These are phyloP conservation scores for Claviceps cyperi DNA, from an alignment of 2,329 filamentous ascomycete genomes.

Conservation along the genomic window DNA sequence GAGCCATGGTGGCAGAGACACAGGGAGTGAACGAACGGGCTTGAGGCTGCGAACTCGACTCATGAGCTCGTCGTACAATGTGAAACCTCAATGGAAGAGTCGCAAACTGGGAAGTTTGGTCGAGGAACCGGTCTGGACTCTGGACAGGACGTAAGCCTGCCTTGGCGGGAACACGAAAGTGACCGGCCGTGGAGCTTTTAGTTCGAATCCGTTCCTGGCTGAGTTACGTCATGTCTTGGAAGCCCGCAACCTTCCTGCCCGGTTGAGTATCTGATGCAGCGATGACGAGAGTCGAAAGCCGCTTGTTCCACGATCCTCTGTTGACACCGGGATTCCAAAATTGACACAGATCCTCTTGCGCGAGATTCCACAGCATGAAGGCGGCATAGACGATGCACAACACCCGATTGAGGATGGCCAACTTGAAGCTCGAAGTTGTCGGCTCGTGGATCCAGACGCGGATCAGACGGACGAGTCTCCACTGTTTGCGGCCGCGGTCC, in stretches of 20 bases:
- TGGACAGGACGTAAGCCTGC: too few relatives aligned
- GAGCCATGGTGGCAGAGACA: conserved; percentile 28
- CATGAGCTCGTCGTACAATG: background rate
- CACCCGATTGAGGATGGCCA: too few relatives aligned
- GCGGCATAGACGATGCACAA: too few relatives aligned
- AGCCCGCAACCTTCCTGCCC: background rate
- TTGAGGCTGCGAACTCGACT: background rate
- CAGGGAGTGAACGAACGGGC: background rate
- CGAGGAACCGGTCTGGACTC: too few relatives aligned
- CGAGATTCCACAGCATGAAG: background rate
- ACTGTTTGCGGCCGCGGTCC: too few relatives aligned
- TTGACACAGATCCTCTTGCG: background rate
- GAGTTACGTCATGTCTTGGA: background rate
- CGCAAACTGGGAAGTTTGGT: too few relatives aligned
- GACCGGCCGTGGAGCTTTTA: background rate
- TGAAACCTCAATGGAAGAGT: background rate
- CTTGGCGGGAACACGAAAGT: background rate
- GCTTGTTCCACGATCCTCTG: background rate
- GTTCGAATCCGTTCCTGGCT: background rate
- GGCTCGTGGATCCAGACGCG: too few relatives aligned
- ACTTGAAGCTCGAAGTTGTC: too few relatives aligned
- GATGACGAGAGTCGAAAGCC: background rate
- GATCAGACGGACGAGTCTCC: too few relatives aligned
- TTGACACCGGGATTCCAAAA: background rate
- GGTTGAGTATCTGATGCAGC: background rate